Evolutionary conservation across 1,284 basidiomycete genomes (phyloP).

Genomic region (Ustilago esculenta): DNA sequence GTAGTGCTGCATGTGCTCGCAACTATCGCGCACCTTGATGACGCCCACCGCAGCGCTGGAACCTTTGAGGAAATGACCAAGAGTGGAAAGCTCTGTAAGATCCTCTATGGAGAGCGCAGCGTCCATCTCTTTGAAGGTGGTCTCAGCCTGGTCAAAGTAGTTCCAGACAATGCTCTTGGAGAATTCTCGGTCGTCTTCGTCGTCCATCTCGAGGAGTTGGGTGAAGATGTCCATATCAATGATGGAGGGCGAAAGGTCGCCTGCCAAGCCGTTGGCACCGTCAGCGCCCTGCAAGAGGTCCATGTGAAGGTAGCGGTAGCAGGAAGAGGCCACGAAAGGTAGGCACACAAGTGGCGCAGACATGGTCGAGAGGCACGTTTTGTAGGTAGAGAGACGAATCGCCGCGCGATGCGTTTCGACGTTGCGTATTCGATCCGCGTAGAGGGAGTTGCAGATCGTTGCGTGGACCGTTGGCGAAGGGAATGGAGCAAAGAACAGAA

Average conservation of each 20-base stretch:
- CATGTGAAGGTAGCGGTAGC: not conserved
- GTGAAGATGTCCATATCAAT: slow-evolving; percentile 83
- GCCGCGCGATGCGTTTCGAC: too few relatives aligned
- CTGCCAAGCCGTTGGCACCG: slow-evolving; percentile 29
- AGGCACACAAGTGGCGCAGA: not conserved
- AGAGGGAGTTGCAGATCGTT: too few relatives aligned
- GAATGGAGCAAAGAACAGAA: too few relatives aligned
- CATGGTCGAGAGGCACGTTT: too few relatives aligned
- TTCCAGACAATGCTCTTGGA: slow-evolving; percentile 79
- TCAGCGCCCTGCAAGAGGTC: slow-evolving; percentile 21
- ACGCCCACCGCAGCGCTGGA: slow-evolving; percentile 90
- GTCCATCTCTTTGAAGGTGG: slow-evolving; percentile 83
- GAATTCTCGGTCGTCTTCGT: slow-evolving; percentile 79
- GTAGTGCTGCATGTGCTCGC: slow-evolving; percentile 87
- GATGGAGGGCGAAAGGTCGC: slow-evolving; percentile 60
- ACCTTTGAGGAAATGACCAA: slow-evolving; percentile 93
- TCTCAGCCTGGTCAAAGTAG: slow-evolving; percentile 75
- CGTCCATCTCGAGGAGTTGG: slow-evolving; percentile 90
- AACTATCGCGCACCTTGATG: slow-evolving; percentile 79
- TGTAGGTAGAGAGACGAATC: too few relatives aligned
- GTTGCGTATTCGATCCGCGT: too few relatives aligned
- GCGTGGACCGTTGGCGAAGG: too few relatives aligned
- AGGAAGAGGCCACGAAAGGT: not conserved
- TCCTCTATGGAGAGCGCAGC: slow-evolving; percentile 75
- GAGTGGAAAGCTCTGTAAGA: slow-evolving; percentile 75